Base-by-base conservation (phyloP, 2,329 filamentous ascomycete genomes). In the Sclerotinia trifoliorum region DNA sequence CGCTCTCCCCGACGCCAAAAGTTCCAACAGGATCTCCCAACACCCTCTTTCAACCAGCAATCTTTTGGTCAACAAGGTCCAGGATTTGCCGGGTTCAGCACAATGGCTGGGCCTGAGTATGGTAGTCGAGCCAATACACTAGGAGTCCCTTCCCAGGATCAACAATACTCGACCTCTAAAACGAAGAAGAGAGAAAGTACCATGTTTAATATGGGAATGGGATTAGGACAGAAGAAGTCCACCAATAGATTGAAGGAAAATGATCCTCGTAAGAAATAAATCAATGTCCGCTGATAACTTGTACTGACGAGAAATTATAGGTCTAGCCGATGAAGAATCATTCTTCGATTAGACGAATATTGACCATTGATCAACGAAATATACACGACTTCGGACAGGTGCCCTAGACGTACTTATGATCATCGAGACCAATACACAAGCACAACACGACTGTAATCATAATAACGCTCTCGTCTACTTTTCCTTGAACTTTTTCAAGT, bases 1-100 rank as follows among this genome's bases (percentile, higher is more conserved):
- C 85, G 87, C 55, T 89, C 86, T 55, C 87, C 88, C 26, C 83
- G 86, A 32, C 84, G 84, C 70, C 88, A 90, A 74, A 87, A 88
- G 81, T 89, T 89, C 76, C 48, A 56, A 13, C 84, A 85, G 2
- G 86, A 90, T 71, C 79, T 89, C n/a, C 86, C 88, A 8, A 89
- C 87, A 0, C 87, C 87, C 44, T 83, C 83, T 2, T 88, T 88
- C 75, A 84, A 85, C 68, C 72, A 74, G 44, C 70, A 72, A 63
- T 72, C 70, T 42, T 73, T 74, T 39, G 68, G 73, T n/a, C 72
- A 72, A 51, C 79, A 83, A 66, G 82, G 85, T 44, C 83, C 82
- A 8, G 83, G 83, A 3, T 85, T 85, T 70, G 81, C 83, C 39
- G 63, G 68, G 19, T 72, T 72, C 26, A 72, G 66, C 10, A 75